Evolutionary conservation across 306 rosid species (phyloP).

Genomic region (Bauhinia variegata): DNA sequence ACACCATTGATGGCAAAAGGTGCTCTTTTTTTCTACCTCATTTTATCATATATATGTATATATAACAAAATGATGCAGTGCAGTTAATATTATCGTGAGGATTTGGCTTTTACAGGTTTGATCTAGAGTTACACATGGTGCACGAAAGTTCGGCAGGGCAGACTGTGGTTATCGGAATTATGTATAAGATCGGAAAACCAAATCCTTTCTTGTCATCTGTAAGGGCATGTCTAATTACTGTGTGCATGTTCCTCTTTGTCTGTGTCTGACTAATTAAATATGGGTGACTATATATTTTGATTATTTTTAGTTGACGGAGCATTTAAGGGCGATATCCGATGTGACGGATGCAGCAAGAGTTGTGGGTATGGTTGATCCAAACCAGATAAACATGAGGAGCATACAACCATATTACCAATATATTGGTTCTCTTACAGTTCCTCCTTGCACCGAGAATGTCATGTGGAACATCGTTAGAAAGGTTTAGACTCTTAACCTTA

Average conservation of each 20-base stretch:
- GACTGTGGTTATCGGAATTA: slow-evolving; percentile 58
- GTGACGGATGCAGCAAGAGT: slow-evolving; percentile 12
- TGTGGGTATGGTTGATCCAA: slow-evolving; percentile 54
- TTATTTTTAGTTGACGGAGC: slow-evolving; percentile 40
- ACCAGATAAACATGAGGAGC: slow-evolving; percentile 25
- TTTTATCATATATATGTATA: too few species aligned
- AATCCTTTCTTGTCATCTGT: slow-evolving; percentile 63
- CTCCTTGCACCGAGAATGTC: slow-evolving; percentile 71
- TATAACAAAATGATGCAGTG: too few species aligned
- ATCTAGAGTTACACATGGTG: slow-evolving; percentile 70
- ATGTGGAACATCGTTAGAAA: slow-evolving; percentile 55
- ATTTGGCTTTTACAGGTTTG: slow-evolving; percentile 31
- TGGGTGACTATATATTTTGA: background rate
- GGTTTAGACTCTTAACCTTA: slow-evolving; percentile 27
- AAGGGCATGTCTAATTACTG: background rate
- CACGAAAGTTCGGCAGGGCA: slow-evolving; percentile 57
- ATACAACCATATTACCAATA: slow-evolving; percentile 61
- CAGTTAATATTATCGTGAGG: too few species aligned
- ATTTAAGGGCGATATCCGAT: slow-evolving; percentile 39
- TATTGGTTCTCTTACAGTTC: slow-evolving; percentile 73
- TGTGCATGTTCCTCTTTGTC: background rate
- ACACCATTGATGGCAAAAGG: slow-evolving; percentile 61
- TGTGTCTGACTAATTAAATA: background rate
- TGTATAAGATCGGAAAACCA: slow-evolving; percentile 53
- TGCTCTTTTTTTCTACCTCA: too few species aligned